These are phyloP conservation scores for Stentor roeselii DNA, from an alignment of 73 alveolate genomes.

Conservation along the genomic window DNA sequence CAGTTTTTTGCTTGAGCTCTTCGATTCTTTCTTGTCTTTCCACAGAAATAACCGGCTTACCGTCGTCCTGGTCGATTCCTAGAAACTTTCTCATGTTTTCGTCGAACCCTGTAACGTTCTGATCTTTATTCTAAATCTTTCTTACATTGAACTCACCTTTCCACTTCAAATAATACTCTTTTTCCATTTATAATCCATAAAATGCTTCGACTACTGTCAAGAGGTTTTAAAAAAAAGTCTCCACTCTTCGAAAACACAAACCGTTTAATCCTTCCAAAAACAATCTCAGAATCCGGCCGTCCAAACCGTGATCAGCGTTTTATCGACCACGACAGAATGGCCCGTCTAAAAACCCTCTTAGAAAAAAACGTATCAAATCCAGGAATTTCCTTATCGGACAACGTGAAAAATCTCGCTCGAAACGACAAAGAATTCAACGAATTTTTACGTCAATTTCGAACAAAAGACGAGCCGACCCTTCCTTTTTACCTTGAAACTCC, in stretches of 20 bases:
- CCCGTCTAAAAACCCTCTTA: background rate
- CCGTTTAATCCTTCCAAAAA: background rate
- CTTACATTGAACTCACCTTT: background rate
- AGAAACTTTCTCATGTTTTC: background rate
- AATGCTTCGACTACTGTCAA: background rate
- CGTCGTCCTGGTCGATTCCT: background rate
- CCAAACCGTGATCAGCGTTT: background rate
- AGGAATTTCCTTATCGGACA: slow-evolving; percentile 47
- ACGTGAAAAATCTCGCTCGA: slow-evolving; percentile 46
- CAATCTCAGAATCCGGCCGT: background rate
- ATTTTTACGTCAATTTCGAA: slow-evolving; percentile 47
- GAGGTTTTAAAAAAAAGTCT: background rate
- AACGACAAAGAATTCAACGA: slow-evolving; percentile 62
- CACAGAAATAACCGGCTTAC: background rate
- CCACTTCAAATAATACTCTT: slow-evolving; percentile 16
- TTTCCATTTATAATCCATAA: slow-evolving; percentile 10
- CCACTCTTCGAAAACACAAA: background rate
- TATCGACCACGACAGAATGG: background rate
- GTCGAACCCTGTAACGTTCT: background rate
- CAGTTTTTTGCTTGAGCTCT: background rate
- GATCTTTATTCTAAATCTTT: background rate
- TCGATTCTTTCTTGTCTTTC: background rate
- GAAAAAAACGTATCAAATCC: slow-evolving; percentile 24
- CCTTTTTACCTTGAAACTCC: slow-evolving; percentile 47
- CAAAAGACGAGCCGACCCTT: slow-evolving; percentile 55